Percentiles rank a stretch among this genome's conserved stretches.
Conservation (phyloP, 2,329 filamentous ascomycete species). For the Emergomyces pasteurianus region DNA sequence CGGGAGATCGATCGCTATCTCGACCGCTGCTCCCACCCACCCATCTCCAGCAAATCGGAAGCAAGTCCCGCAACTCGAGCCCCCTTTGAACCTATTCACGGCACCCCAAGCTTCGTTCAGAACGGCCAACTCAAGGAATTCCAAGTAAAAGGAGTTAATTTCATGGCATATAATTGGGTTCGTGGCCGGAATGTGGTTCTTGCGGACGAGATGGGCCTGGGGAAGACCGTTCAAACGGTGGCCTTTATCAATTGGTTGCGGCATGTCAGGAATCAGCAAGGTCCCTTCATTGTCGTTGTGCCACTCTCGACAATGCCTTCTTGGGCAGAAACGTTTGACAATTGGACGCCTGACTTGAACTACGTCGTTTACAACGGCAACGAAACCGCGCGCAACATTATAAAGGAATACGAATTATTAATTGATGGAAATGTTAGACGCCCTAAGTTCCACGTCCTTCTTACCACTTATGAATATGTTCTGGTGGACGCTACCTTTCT, state of each 20-base stretch:
- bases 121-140: conserved; percentile 81
- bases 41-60: conserved; percentile 68
- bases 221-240: conserved; percentile 96
- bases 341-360: conserved; percentile 91
- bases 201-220: conserved; percentile 96
- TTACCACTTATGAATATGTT: conserved; percentile 97
- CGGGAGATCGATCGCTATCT: conserved; percentile 84
- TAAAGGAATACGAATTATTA: conserved; percentile 81
- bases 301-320: conserved; percentile 94
- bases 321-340: conserved; percentile 95
- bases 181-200: conserved; percentile 90
- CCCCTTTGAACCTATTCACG: conserved; percentile 58
- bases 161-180: conserved; percentile 92
- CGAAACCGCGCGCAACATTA: conserved; percentile 71
- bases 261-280: conserved; percentile 78
- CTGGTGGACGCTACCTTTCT: conserved; percentile 74
- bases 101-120: conserved; percentile 75
- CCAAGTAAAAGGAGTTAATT: conserved; percentile 88
- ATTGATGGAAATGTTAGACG: conserved; percentile 76
- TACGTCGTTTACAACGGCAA: conserved; percentile 95
- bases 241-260: conserved; percentile 95
- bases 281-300: conserved; percentile 93
- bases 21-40: conserved; percentile 68
- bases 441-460: conserved; percentile 91
- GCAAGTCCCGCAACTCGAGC: conserved; percentile 63